Percentiles rank a stretch among this genome's conserved stretches.
Evolutionary conservation across 164 flowering plant genomes (phyloP).

Genomic region (Cinnamomum micranthum): DNA sequence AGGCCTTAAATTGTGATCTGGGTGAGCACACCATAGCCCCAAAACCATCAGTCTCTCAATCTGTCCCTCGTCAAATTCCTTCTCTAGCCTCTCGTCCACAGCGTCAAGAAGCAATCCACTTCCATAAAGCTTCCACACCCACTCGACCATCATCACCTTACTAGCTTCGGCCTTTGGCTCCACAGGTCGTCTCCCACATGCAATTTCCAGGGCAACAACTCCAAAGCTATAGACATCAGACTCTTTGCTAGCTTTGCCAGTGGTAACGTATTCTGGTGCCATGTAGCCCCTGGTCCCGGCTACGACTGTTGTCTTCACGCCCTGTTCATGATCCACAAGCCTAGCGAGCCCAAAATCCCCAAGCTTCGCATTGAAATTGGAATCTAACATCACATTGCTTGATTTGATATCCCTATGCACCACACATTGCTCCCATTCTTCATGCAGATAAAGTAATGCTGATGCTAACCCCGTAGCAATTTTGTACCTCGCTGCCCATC

Average conservation of each 20-base stretch:
- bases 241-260: slow-evolving; percentile 49
- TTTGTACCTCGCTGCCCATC: slow-evolving; percentile 39
- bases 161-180: neutral
- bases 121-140: slow-evolving; percentile 57
- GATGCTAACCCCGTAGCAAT: slow-evolving; percentile 50
- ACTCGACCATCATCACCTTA: slow-evolving; percentile 37
- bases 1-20: slow-evolving; percentile 35
- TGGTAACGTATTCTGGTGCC: slow-evolving; percentile 51
- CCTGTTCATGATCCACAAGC: slow-evolving; percentile 41
- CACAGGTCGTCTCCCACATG: slow-evolving; percentile 42
- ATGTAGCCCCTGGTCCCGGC: slow-evolving; percentile 63
- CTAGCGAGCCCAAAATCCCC: slow-evolving; percentile 62
- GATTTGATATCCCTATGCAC: slow-evolving; percentile 56
- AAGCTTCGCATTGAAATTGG: slow-evolving; percentile 44
- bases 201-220: slow-evolving; percentile 44
- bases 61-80: slow-evolving; percentile 27
- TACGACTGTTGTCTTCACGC: slow-evolving; percentile 42
- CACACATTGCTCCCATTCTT: slow-evolving; percentile 57
- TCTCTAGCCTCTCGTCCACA: slow-evolving; percentile 23
- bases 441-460: slow-evolving; percentile 47
- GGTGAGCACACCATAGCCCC: slow-evolving; percentile 57
- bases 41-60: slow-evolving; percentile 37
- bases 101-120: slow-evolving; percentile 35
- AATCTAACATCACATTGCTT: slow-evolving; percentile 37
- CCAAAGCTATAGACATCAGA: slow-evolving; percentile 62